These are phyloP conservation scores for Aureobasidium sp. DNA, from an alignment of 2,329 filamentous ascomycete species.

Conservation along the genomic window DNA sequence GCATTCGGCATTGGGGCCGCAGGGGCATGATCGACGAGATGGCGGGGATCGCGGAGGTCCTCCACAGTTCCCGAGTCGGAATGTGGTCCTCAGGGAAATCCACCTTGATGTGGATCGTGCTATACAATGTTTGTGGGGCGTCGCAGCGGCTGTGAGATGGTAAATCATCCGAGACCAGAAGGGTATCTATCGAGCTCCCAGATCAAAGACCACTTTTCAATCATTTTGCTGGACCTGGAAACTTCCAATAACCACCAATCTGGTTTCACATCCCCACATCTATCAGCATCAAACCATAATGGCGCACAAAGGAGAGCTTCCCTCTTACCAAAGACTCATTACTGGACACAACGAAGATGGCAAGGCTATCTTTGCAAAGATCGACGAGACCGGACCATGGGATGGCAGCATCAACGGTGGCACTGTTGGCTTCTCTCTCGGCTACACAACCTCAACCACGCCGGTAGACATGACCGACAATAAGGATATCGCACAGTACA, in stretches of 20 bases:
- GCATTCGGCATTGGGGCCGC: not conserved
- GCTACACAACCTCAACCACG: slow-evolving; percentile 41
- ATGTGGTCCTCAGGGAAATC: not conserved
- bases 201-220: not conserved
- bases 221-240: not conserved
- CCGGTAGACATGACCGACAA: slow-evolving; percentile 38
- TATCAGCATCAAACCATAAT: not conserved
- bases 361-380: slow-evolving; percentile 22
- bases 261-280: not conserved
- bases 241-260: not conserved
- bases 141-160: not conserved
- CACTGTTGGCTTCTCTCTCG: slow-evolving; percentile 39
- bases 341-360: slow-evolving; percentile 24
- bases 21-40: not conserved
- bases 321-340: slow-evolving; percentile 17
- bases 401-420: slow-evolving; percentile 25
- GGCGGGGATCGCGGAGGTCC: not conserved
- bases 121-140: not conserved
- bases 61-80: too few relatives aligned
- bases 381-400: slow-evolving; percentile 19
- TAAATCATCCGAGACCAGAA: not conserved
- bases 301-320: slow-evolving; percentile 10
- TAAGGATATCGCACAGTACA: slow-evolving; percentile 39
- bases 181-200: not conserved
- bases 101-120: not conserved